Conservation (phyloP, 2,329 filamentous ascomycete species). For the Geosmithia putterillii region DNA sequence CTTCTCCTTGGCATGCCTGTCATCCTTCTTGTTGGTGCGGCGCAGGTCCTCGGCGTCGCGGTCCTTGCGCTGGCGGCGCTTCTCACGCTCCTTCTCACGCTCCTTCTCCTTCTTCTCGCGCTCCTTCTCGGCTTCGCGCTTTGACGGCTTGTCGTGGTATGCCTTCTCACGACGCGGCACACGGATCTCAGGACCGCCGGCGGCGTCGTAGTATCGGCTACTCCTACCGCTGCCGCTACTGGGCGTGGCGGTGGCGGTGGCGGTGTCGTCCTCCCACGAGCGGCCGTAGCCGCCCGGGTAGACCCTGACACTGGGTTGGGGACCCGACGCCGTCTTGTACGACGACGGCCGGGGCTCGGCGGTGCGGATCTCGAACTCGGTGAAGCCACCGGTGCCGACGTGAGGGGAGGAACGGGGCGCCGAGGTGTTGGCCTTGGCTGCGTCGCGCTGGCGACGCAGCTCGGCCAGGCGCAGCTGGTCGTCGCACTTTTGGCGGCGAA, state of each 20-base stretch:
- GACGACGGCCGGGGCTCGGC: constrained; percentile 24
- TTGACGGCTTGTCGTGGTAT: constrained; percentile 32
- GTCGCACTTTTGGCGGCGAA: constrained; percentile 64
- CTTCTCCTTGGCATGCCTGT: constrained; percentile 17
- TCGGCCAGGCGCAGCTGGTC: constrained; percentile 56
- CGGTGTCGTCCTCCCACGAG: constrained; percentile 34
- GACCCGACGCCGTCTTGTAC: background rate
- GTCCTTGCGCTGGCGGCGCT: constrained; percentile 7
- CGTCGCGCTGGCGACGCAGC: constrained; percentile 41
- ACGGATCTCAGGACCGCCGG: constrained; percentile 14
- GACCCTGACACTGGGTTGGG: constrained; percentile 14
- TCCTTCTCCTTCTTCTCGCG: constrained; percentile 14
- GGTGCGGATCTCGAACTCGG: constrained; percentile 35
- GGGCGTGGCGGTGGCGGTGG: constrained; percentile 9
- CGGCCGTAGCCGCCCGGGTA: constrained; percentile 20
- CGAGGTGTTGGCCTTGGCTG: constrained; percentile 29
- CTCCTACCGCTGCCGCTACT: constrained; percentile 19
- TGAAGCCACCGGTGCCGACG: constrained; percentile 1
- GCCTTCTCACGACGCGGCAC: constrained; percentile 28
- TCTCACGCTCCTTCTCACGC: constrained; percentile 9
- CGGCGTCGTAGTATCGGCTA: constrained; percentile 33
- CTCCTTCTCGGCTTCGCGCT: constrained; percentile 26
- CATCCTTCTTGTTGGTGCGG: constrained; percentile 9
- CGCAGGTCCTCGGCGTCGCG: constrained; percentile 11
- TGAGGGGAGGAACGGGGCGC: constrained; percentile 27